Conservation (phyloP, 495 filamentous ascomycete species). For the Penicillium simplicissimum region DNA sequence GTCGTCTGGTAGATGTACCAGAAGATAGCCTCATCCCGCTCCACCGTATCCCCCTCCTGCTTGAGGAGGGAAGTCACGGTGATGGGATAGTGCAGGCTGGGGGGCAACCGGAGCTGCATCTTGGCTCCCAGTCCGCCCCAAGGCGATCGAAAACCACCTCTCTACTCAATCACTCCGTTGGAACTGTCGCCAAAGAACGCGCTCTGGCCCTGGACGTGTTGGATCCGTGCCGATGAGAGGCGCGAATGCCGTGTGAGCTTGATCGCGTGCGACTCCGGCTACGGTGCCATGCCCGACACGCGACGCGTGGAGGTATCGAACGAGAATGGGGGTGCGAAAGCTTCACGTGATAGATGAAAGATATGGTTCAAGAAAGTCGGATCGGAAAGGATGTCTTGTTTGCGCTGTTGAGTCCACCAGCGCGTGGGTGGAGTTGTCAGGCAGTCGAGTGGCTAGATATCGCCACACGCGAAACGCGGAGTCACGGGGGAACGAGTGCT, state of each 20-base stretch:
- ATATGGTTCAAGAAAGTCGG: neutral
- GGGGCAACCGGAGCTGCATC: slow-evolving; percentile 55
- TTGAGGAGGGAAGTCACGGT: slow-evolving; percentile 87
- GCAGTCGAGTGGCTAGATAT: slow-evolving; percentile 13
- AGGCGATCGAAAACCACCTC: slow-evolving; percentile 15
- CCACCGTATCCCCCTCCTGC: slow-evolving; percentile 68
- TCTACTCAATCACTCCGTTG: slow-evolving; percentile 6
- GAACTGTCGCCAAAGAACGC: neutral
- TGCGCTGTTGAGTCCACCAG: neutral
- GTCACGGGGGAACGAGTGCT: slow-evolving; percentile 13
- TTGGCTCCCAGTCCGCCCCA: slow-evolving; percentile 28
- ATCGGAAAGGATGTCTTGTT: neutral
- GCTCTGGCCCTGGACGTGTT: neutral
- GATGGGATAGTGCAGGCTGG: slow-evolving; percentile 84
- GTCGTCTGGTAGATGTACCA: slow-evolving; percentile 79
- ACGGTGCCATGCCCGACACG: slow-evolving; percentile 39
- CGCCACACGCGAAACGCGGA: slow-evolving; percentile 18
- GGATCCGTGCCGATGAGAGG: slow-evolving; percentile 8
- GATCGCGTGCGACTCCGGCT: slow-evolving; percentile 34
- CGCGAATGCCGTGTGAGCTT: slow-evolving; percentile 17
- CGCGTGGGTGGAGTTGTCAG: neutral
- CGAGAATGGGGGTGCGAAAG: neutral
- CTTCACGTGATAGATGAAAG: neutral
- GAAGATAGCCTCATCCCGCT: slow-evolving; percentile 73
- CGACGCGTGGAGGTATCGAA: slow-evolving; percentile 21